These are phyloP conservation scores for Eutypella sp. DNA, from an alignment of 2,329 filamentous ascomycete genomes.

Conservation along the genomic window DNA sequence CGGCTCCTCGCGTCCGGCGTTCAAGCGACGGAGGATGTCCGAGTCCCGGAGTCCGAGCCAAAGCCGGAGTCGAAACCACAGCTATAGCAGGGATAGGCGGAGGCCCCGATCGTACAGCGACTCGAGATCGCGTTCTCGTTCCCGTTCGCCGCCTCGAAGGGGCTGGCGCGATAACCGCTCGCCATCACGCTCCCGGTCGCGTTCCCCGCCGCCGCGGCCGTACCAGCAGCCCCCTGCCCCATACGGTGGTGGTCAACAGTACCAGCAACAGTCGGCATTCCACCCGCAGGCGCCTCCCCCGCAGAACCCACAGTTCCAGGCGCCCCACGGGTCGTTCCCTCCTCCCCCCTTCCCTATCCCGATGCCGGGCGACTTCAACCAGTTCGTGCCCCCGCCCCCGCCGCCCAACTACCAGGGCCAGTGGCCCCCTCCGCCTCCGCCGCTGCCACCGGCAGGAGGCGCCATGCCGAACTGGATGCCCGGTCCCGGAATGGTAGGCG, in stretches of 20 bases:
- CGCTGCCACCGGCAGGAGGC: constrained; percentile 14
- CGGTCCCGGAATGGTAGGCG: constrained; percentile 7
- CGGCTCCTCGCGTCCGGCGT: constrained; percentile 30
- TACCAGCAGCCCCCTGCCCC: background rate
- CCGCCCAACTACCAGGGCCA: constrained; percentile 20
- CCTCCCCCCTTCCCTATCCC: constrained; percentile 15
- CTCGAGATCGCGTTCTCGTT: constrained; percentile 26
- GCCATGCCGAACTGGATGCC: constrained; percentile 20
- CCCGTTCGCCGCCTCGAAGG: constrained; percentile 22
- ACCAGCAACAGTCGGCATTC: constrained; percentile 6
- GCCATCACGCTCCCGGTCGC: constrained; percentile 12
- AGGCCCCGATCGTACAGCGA: constrained; percentile 24
- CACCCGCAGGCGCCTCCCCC: constrained; percentile 5
- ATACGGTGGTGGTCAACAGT: constrained; percentile 7
- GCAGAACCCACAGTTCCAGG: constrained; percentile 16
- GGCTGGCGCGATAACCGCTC: constrained; percentile 12
- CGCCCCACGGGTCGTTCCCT: constrained; percentile 1
- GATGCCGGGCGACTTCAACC: constrained; percentile 16
- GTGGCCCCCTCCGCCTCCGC: constrained; percentile 19
- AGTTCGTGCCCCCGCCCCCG: constrained; percentile 21
- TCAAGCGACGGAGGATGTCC: constrained; percentile 37
- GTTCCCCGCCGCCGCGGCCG: constrained; percentile 7
- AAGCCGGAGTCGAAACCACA: constrained; percentile 28
- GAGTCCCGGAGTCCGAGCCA: constrained; percentile 26
- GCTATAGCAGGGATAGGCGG: constrained; percentile 20